Evolutionary conservation across 2,329 filamentous ascomycete genomes (phyloP), one percentile per base, ranked within the genome.

Genomic region (Ophiostoma quercus): DNA sequence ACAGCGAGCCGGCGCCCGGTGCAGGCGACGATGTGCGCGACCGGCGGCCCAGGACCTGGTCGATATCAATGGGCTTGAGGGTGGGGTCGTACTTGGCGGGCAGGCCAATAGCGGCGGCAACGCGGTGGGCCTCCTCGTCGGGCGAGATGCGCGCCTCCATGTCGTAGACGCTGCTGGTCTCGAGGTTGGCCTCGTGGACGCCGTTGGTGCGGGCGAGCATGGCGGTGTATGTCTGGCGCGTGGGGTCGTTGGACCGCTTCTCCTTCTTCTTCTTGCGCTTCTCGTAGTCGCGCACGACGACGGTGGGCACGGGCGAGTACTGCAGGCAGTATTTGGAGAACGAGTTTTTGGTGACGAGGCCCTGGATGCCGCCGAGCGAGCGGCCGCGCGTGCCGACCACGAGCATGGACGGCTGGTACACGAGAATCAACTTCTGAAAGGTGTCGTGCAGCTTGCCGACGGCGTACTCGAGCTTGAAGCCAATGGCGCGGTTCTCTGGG

Each of bases 301-400:
- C 94, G 8, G 97, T 94, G 0, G 94, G 94, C 1, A 97, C 92
- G 0, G 94, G 93, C 1, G 92, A 96, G 78, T 96, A 94, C 77
- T 97, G 94, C 14, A 97, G 84, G 76, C 94, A 97, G 80, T 97
- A 97, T 77, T 97, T 97, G 34, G 92, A 96, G 63, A 97, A 94
- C 0, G 91, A 95, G 73, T 92, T 95, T 62, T 85, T 86, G 67
- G 43, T 54, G 60, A 97, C 86, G 39, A 97, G 83, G 66, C 92
- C 92, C 77, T 96, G 93, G 70, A 97, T 89, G 34, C 93, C 92
- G 43, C 92, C 92, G 1, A 96, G 84, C 51, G 90, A 94, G 69
- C 92, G 87, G 65, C 94, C 94, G 75, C 91, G 87, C 1, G 94
- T 97, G 62, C 94, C 94, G 19, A 97, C 94, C 37, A 97, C 90